These are phyloP conservation scores for Cercospora sp. DNA, from an alignment of 2,329 filamentous ascomycete species.

Conservation along the genomic window DNA sequence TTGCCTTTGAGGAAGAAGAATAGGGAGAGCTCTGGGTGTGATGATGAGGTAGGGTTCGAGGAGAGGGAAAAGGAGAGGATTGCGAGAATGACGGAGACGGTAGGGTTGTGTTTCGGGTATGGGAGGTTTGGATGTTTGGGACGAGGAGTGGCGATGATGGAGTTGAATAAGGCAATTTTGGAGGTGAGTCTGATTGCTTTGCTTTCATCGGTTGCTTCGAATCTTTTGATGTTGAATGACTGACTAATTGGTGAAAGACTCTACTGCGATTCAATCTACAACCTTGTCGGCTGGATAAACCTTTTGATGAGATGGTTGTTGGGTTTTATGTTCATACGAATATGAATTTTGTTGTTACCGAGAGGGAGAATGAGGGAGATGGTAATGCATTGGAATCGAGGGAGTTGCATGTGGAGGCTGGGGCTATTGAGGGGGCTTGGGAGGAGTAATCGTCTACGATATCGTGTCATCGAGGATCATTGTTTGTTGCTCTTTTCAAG, in stretches of 20 bases:
- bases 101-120: constrained; percentile 40
- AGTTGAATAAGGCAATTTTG: constrained; percentile 43
- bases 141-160: constrained; percentile 42
- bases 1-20: constrained; percentile 8
- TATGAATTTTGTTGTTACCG: constrained; percentile 42
- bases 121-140: constrained; percentile 43
- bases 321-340: constrained; percentile 42
- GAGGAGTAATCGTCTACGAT: background rate
- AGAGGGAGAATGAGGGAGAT: constrained; percentile 25
- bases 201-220: no score
- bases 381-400: background rate
- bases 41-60: background rate
- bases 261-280: constrained; percentile 42
- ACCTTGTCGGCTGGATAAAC: constrained; percentile 40
- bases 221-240: no score
- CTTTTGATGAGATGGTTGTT: constrained; percentile 41
- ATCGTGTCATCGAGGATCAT: no score
- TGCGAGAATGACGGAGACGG: constrained; percentile 40
- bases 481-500: no score
- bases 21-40: no score
- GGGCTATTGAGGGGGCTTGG: constrained; percentile 25
- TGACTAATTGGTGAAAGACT: no score
- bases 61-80: constrained; percentile 35
- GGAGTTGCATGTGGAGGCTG: constrained; percentile 17
- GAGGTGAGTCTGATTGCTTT: no score